Base-by-base conservation (phyloP, 805 yeast genomes). In the Suhomyces sp. region DNA sequence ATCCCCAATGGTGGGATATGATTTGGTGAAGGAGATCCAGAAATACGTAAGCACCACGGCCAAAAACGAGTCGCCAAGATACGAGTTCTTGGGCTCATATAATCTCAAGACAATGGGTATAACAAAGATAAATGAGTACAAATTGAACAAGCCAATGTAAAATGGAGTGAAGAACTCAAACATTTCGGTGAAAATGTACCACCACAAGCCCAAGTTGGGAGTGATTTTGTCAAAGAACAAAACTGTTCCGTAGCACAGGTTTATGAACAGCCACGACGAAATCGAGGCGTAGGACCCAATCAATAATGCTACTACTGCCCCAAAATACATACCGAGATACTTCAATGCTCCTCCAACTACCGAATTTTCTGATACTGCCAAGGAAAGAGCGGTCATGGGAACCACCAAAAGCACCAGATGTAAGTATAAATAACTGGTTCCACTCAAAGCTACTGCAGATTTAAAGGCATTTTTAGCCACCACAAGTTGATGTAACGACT, bases 181-280 rank as follows among this genome's bases (percentile, higher is more conserved):
- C 83, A 94, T 88, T 68, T 94, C 99, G 41, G 93, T 87, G 75
- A 94, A 94, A 61, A 92, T 84, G 72, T 94, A 94, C 99, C 99
- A 94, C 99, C 99, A 94, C 19, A 94, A 74, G 0, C 99, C 99
- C 57, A 94, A 67, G 68, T 94, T 94, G 24, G 99, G 99, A 4
- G 85, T 77, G 54, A 91, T 82, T 56, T 89, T 92, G 37, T 77
- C 77, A 60, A 89, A 85, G 21, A 74, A 72, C 5, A 89, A 62
- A 5, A 80, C 68, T 3, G 82, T 75, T 13, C 86, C 84, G 62
- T 86, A 89, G 54, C 72, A 67, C 49, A 56, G 66, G 15, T 58
- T 59, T 15, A 68, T 15, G 48, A 69, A 71, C 27, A 59, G 57
- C 51, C 60, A 56, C 7, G 73, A 67, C 3, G 66, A 59, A 1